Evolutionary conservation across 129 eudicot species (phyloP).

Genomic region (Calendula officinalis): DNA sequence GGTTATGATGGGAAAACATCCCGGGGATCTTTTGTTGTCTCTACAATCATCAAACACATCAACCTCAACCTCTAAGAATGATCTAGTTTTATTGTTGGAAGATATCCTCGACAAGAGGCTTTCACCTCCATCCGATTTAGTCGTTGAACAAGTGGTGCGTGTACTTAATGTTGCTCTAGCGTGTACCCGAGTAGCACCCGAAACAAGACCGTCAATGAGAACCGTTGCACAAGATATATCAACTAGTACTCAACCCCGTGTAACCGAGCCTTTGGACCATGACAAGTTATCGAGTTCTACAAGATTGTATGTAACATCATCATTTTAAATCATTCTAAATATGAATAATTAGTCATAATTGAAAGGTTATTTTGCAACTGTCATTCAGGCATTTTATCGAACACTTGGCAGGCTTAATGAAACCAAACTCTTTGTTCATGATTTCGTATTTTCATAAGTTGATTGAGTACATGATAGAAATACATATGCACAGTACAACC

Average conservation of each 20-base stretch:
- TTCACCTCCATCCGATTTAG: constrained; percentile 49
- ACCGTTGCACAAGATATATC: constrained; percentile 72
- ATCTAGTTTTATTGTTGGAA: constrained; percentile 39
- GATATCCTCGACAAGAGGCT: constrained; percentile 74
- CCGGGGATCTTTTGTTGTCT: constrained; percentile 62
- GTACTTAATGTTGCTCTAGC: constrained; percentile 57
- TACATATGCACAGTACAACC: constrained; percentile 26
- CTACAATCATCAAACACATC: constrained; percentile 35
- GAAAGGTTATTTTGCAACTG: background rate
- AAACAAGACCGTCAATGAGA: constrained; percentile 77
- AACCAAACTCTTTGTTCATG: constrained; percentile 11
- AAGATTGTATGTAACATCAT: constrained; percentile 16
- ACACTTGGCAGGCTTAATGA: too few relatives aligned
- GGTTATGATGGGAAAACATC: constrained; percentile 91
- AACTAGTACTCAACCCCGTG: constrained; percentile 27
- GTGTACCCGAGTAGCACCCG: constrained; percentile 56
- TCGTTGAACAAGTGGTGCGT: constrained; percentile 49
- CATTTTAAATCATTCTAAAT: constrained; percentile 1
- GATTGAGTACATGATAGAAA: constrained; percentile 16
- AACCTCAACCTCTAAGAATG: constrained; percentile 11
- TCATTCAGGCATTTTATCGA: background rate
- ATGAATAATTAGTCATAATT: constrained; percentile 1
- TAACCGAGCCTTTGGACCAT: constrained; percentile 33
- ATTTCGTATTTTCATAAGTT: constrained; percentile 18
- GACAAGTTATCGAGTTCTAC: constrained; percentile 34